Evolutionary conservation across 108 stramenopile species (phyloP), one percentile per base, ranked within the genome.

Genomic region (Licmophora abbreviata): DNA sequence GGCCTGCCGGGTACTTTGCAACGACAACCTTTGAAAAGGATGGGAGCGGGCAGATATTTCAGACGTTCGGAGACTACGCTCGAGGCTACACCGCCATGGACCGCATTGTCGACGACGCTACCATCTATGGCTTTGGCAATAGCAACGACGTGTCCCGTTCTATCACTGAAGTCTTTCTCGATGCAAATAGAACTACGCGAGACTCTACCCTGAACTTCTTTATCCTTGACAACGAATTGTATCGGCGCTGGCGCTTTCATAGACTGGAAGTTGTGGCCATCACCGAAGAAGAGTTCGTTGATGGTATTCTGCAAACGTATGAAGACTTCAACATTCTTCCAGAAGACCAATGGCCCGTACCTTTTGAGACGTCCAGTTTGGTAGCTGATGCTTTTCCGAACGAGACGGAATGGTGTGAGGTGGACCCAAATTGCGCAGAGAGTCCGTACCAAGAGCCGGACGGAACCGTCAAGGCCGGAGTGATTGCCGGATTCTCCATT

Each of bases 1-100:
- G 20, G 18, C 35, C 2, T 1, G 14, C 31, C 2, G 48, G 14
- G 9, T 15, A 24, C 3, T 59, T 37, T 27, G 58, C 36, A 20
- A 59, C 58, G 9, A 9, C 49, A 30, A 50, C 58, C 8, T 20
- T 51, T 24, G 58, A 59, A 27, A 59, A 59, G 49, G 58, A 59
- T 18, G 58, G 58, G 3, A 49, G 22, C 2, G 24, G 29, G 1
- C 8, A 35, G 2, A 41, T 37, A 36, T 38, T 42, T 38, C 23
- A 22, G 14, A 17, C 18, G 4, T 22, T 15, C 20, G 53, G 53
- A 18, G 38, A 40, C 20, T 40, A 40, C 20, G 38, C 38, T 20
- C 20, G 15, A 18, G 18, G 2, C 3, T 15, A 20, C 18, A 40
- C 38, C 1, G 2, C 38, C 15, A 40, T 5, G 38, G 20, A 40